Base-by-base conservation (phyloP, 495 filamentous ascomycete species). In the Daldinia loculata region DNA sequence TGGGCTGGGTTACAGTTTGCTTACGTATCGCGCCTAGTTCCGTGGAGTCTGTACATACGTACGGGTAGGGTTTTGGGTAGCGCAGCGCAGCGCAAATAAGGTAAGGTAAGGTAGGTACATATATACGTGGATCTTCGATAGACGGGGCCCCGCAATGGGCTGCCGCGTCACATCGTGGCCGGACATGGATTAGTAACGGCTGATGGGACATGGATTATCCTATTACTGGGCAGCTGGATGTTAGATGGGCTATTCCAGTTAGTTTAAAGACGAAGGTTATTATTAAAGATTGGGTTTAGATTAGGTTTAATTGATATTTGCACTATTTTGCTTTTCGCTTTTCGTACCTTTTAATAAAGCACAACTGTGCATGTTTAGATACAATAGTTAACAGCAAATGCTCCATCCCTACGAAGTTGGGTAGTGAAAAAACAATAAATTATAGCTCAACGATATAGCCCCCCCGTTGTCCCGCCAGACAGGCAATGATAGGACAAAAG, bases 131-230 rank as follows among this genome's bases (percentile, higher is more conserved):
- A 27, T 34, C 22, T 9, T 26, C 17, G 6, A 55, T 6, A 1
- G n/a, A 45, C 17, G 52, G 57, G 65, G 57, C 64, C 56, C 64
- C 64, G 64, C 63, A 66, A 39, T 53, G 45, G 32, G 29, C 39
- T 50, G 41, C 30, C 53, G 26, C 29, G 61, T 64, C 50, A 56
- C 61, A 48, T 56, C 61, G 61, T 29, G 52, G 50, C 51, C 32
- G 61, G 15, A 56, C 61, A 56, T 64, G 61, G 61, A 38, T 64
- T 38, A 45, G 57, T 56, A 29, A 52, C 50, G 50, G 50, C 50
- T 52, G 50, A 52, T 4, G 26, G 22, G 24, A 29, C 50, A 29
- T 52, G 27, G 24, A n/a, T 27, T 29, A 30, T 53, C 27, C 50
- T 53, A 53, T 6, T 6, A 53, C 24, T n/a, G 6, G 27, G 0